A percentile compares a stretch with the other conserved stretches of the same genome.
phyloP scores from a whole-genome alignment of 2,329 filamentous ascomycete genomes.

The Penicillium sp. region DNA sequence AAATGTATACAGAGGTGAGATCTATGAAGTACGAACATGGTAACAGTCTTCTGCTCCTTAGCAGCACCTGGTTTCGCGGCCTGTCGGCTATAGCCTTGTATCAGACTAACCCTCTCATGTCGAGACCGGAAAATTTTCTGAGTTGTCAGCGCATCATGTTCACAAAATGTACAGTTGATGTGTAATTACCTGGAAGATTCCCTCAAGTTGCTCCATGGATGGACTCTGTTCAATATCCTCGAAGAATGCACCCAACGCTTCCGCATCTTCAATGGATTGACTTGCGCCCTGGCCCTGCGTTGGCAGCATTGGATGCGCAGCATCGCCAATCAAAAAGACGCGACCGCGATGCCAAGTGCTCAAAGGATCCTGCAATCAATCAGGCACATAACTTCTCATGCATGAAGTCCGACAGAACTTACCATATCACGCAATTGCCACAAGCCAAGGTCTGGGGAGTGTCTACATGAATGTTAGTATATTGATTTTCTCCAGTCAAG shows the following conservation, averaged over 20 bases:
- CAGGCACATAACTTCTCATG: too few relatives aligned
- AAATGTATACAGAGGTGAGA: too few relatives aligned
- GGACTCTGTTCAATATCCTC: slow-evolving; percentile 2
- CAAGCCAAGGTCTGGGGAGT: slow-evolving; percentile 31
- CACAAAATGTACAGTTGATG: too few relatives aligned
- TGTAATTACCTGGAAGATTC: slow-evolving; percentile 2
- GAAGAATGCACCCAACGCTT: slow-evolving; percentile 29
- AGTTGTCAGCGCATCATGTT: neutral
- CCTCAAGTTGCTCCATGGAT: neutral
- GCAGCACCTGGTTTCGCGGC: slow-evolving; percentile 13
- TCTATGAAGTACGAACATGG: slow-evolving; percentile 2
- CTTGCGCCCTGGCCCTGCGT: slow-evolving; percentile 27
- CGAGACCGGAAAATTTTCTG: slow-evolving; percentile 13
- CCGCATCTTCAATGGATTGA: slow-evolving; percentile 51
- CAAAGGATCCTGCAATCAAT: slow-evolving; percentile 27
- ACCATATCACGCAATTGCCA: slow-evolving; percentile 50
- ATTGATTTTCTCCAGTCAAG: too few relatives aligned
- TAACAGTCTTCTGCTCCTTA: slow-evolving; percentile 7
- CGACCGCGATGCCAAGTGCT: slow-evolving; percentile 32
- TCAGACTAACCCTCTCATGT: slow-evolving; percentile 9
- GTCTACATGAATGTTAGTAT: slow-evolving; percentile 6
- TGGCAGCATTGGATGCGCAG: slow-evolving; percentile 18
- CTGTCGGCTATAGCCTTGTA: slow-evolving; percentile 15
- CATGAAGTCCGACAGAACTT: slow-evolving; percentile 11
- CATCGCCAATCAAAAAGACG: slow-evolving; percentile 17